Evolutionary conservation across 2,329 filamentous ascomycete species (phyloP), one percentile per base, ranked within the genome.

Genomic region (Nakataea oryzae): DNA sequence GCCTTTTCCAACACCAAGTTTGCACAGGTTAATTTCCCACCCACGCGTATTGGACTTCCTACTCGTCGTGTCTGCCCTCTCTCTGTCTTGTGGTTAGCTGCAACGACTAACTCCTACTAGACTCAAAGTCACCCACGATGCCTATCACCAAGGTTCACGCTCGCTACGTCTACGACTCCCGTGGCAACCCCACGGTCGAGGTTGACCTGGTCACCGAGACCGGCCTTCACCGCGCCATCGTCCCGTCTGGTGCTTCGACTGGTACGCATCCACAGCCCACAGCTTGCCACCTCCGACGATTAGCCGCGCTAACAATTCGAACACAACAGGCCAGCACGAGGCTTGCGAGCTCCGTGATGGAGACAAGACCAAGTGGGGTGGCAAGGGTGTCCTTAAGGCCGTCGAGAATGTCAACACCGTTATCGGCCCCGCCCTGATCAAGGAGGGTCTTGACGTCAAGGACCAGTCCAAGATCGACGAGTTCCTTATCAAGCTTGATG

Each of bases 101-200:
- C 41, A 60, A 47, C 58, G 14, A 29, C 41, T 24, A 27, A 28
- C 32, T 28, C 29, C 12, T 54, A 27, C 2, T 17, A 60, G 41
- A 60, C 58, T 60, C 21, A 47, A 13, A 59, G 14, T n/a, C 58
- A 14, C 34, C 41, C 58, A 60, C 32, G 14, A 99, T 99, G 95
- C 82, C 90, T 73, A 91, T 95, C 79, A 86, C 87, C 78, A 93
- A 93, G 84, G 85, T 95, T 75, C 89, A 93, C 85, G 90, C 90
- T 74, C 90, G 95, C 76, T 93, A 89, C 74, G 92, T 99, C 83
- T 99, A 93, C 86, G 95, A 99, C 86, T 97, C 95, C 78, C 93
- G 95, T 76, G 86, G 86, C 76, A 99, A 99, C 88, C 95, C 95
- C 74, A 99, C 95, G 75, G 93, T 97, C 74, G 93, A 97, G 85